phyloP scores from a whole-genome alignment of 176 grass and related monocot species.

The Stipa capillata region DNA sequence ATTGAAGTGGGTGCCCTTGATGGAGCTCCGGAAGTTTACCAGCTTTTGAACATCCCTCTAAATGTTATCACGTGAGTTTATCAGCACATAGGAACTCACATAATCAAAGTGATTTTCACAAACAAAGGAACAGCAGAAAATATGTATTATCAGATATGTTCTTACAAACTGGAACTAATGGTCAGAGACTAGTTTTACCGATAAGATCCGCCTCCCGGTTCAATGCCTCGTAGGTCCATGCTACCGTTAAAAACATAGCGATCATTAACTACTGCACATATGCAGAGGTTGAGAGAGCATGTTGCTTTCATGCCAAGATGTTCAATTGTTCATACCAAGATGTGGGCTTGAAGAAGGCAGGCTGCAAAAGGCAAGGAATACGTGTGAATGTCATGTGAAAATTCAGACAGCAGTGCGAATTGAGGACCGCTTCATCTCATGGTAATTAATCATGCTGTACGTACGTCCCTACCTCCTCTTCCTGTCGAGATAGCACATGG shows the following conservation, averaged over 20 bases:
- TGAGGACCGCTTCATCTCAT: too few species aligned
- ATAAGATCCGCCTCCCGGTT: neutral
- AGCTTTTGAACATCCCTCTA: neutral
- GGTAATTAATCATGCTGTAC: neutral
- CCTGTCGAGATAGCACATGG: neutral
- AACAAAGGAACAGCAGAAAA: neutral
- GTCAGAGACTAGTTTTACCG: neutral
- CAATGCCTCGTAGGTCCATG: neutral
- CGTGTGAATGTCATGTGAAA: neutral
- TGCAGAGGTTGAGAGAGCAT: neutral
- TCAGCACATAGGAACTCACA: neutral
- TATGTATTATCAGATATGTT: neutral
- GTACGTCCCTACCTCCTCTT: neutral
- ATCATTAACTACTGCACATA: neutral
- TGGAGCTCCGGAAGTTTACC: neutral
- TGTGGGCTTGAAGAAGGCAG: neutral
- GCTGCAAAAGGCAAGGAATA: neutral
- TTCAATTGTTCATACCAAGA: neutral
- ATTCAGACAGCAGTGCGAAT: neutral
- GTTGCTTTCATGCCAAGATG: neutral
- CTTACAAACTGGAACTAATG: neutral
- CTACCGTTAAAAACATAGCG: neutral
- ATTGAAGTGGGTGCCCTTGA: neutral
- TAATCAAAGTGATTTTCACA: neutral
- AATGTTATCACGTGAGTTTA: neutral